Evolutionary conservation across 768 basidiomycete genomes (phyloP).

Genomic region (Hypholoma sublateritium): DNA sequence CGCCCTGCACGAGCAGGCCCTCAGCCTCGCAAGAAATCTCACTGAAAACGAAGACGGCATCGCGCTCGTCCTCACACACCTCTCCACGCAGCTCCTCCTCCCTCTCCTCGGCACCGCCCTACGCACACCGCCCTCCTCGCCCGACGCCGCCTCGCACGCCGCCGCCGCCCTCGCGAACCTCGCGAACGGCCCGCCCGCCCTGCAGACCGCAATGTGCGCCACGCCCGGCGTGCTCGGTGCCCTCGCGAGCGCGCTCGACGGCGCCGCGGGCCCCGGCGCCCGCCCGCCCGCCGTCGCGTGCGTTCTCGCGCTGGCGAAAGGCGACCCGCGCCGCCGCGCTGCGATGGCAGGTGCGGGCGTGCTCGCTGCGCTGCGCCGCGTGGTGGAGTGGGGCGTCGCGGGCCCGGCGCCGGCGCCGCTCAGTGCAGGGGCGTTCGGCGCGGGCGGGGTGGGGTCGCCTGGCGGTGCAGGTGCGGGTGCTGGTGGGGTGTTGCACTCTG

Average conservation of each 20-base stretch:
- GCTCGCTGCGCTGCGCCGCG: conserved; percentile 35
- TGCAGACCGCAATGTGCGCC: conserved; percentile 52
- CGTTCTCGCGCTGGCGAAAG: conserved; percentile 53
- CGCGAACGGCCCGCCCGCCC: conserved; percentile 52
- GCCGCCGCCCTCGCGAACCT: conserved; percentile 68
- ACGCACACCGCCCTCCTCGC: conserved; percentile 38
- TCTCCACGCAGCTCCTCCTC: conserved; percentile 48
- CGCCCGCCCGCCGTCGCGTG: conserved; percentile 62
- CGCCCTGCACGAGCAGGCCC: conserved; percentile 69
- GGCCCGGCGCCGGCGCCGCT: conserved; percentile 16
- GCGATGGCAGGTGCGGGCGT: conserved; percentile 41
- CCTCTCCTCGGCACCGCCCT: conserved; percentile 47
- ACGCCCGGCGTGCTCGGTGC: conserved; percentile 51
- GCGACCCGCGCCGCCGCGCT: conserved; percentile 33
- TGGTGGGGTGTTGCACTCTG: conserved; percentile 16
- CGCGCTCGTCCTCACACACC: conserved; percentile 53
- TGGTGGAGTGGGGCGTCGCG: conserved; percentile 39
- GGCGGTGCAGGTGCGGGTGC: neutral
- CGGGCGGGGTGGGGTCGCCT: conserved; percentile 3
- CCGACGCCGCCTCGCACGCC: conserved; percentile 33
- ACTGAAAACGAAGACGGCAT: conserved; percentile 65
- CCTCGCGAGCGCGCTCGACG: conserved; percentile 28
- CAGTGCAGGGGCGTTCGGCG: neutral
- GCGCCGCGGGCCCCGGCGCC: conserved; percentile 51
- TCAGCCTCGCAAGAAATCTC: conserved; percentile 66